These are phyloP conservation scores for Ogataea ganodermae DNA, from an alignment of 805 yeast genomes.

Conservation along the genomic window DNA sequence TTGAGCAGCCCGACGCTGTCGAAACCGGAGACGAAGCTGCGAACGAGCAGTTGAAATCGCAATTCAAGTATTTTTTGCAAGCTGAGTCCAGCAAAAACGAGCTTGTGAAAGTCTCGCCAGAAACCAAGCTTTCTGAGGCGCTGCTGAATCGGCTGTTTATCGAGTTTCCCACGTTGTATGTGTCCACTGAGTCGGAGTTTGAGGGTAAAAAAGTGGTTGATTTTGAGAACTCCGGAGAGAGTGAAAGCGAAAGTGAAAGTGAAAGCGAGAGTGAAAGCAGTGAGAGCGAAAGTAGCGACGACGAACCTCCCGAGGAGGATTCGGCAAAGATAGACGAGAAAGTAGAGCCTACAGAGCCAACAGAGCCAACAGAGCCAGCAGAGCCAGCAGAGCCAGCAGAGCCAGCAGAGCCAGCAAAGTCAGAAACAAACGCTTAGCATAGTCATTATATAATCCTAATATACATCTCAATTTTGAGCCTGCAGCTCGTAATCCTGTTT, in stretches of 20 bases:
- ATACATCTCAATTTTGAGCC: slow-evolving; percentile 10
- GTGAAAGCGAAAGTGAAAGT: slow-evolving; percentile 11
- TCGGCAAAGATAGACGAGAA: slow-evolving; percentile 12
- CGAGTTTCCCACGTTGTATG: slow-evolving; percentile 74
- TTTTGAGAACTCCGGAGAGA: slow-evolving; percentile 20
- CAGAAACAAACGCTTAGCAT: too few relatives aligned
- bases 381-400: background rate
- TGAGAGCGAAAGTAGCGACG: slow-evolving; percentile 19
- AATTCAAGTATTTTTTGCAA: slow-evolving; percentile 14
- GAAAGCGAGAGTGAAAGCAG: slow-evolving; percentile 11
- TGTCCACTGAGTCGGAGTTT: slow-evolving; percentile 37
- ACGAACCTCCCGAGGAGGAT: slow-evolving; percentile 30
- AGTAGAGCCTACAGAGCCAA: background rate
- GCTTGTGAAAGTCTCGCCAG: slow-evolving; percentile 40
- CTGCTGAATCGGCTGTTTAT: slow-evolving; percentile 62
- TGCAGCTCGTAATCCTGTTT: slow-evolving; percentile 20
- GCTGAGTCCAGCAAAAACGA: slow-evolving; percentile 24
- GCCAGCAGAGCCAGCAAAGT: background rate
- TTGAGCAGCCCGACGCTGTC: slow-evolving; percentile 30
- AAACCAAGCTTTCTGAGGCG: slow-evolving; percentile 45
- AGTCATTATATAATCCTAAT: background rate
- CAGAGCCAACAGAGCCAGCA: too few relatives aligned
- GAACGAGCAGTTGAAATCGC: slow-evolving; percentile 18
- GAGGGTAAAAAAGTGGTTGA: slow-evolving; percentile 30
- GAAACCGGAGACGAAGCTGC: slow-evolving; percentile 17